These are phyloP conservation scores for Zygosaccharomyces bisporus DNA, from an alignment of 805 yeast species.

Conservation along the genomic window DNA sequence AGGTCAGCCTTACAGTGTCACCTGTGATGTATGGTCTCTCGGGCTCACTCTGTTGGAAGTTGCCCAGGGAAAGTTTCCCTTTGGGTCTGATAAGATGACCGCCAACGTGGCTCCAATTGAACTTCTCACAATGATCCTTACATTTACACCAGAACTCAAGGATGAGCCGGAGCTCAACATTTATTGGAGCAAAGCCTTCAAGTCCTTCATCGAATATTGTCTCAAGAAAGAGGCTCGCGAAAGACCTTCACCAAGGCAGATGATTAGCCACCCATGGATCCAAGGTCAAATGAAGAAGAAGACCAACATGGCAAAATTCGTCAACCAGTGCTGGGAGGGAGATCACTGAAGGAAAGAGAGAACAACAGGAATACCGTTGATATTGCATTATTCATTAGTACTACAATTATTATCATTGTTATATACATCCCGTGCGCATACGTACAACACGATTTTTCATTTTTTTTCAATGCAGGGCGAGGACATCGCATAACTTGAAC, in stretches of 20 bases:
- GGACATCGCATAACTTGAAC: conserved; percentile 6
- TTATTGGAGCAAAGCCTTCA: conserved; percentile 76
- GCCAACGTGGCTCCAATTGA: conserved; percentile 77
- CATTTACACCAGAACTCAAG: conserved; percentile 71
- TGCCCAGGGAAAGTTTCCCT: conserved; percentile 89
- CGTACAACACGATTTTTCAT: conserved; percentile 8
- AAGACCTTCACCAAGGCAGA: conserved; percentile 89
- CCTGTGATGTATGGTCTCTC: conserved; percentile 94
- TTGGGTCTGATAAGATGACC: conserved; percentile 44
- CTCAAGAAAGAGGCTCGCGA: conserved; percentile 72
- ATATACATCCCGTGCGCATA: not conserved
- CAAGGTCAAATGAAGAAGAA: conserved; percentile 64
- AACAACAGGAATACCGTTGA: not conserved
- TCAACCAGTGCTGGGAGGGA: conserved; percentile 63
- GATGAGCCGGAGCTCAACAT: conserved; percentile 77
- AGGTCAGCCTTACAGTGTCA: conserved; percentile 92
- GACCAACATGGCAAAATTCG: conserved; percentile 85
- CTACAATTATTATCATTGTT: not conserved
- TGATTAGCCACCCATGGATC: conserved; percentile 93
- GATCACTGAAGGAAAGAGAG: not conserved
- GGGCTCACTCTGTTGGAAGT: conserved; percentile 91
- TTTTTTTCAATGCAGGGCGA: conserved; percentile 3
- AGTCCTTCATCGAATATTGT: conserved; percentile 76
- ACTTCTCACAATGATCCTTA: conserved; percentile 72
- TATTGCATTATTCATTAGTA: conserved; percentile 4